A percentile compares a stretch with the other conserved stretches of the same genome.
Evolutionary conservation across 306 rosid species (phyloP).

Genomic region (Trifolium pratense): DNA sequence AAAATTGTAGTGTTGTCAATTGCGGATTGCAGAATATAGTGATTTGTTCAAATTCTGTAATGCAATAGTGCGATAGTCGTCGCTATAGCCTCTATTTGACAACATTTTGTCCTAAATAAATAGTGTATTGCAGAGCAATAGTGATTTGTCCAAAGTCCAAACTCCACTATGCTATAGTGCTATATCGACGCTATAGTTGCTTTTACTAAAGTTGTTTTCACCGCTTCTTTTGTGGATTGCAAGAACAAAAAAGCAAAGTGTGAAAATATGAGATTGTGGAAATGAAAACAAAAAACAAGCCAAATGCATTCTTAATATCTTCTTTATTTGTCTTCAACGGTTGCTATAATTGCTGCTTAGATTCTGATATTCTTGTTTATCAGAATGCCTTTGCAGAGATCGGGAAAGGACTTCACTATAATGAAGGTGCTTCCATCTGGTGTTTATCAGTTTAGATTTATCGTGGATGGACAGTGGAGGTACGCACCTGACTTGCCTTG

Average conservation of each 20-base stretch:
- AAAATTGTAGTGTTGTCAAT: not conserved
- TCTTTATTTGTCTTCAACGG: conserved; percentile 36
- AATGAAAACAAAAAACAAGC: not conserved
- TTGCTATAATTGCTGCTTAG: conserved; percentile 27
- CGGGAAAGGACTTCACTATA: conserved; percentile 93
- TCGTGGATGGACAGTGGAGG: conserved; percentile 94
- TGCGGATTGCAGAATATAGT: not conserved
- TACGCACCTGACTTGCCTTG: conserved; percentile 79
- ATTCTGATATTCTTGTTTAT: conserved; percentile 45
- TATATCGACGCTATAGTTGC: not conserved
- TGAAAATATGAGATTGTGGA: not conserved
- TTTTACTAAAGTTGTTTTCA: conserved; percentile 4
- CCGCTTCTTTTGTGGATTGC: not conserved
- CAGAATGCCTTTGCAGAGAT: conserved; percentile 85
- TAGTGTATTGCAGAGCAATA: not conserved
- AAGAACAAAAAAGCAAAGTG: not conserved
- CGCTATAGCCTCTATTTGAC: too few relatives aligned
- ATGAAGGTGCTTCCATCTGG: conserved; percentile 98
- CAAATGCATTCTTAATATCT: not conserved
- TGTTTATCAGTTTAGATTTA: conserved; percentile 92
- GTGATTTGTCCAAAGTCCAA: not conserved
- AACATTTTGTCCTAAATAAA: not conserved
- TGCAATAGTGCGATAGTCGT: not conserved
- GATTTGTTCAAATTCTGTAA: not conserved
- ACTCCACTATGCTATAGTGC: not conserved